Evolutionary conservation across 495 filamentous ascomycete species (phyloP).

Genomic region (Xylaria bambusicola): DNA sequence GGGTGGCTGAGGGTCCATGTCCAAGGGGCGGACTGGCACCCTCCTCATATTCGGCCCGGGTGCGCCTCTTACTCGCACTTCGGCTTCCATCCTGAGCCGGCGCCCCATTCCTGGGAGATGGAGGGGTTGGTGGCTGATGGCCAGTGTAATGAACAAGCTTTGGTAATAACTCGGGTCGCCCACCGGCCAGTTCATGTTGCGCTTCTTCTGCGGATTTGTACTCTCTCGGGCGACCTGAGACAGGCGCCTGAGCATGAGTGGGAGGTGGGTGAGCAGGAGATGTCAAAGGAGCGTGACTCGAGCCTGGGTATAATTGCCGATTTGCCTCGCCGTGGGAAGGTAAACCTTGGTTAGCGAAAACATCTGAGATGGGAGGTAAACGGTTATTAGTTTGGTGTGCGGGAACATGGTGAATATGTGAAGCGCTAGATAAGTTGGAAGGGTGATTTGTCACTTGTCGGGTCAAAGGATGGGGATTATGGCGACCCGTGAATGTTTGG

Average conservation of each 20-base stretch:
- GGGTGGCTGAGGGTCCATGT: conserved; percentile 57
- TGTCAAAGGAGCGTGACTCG: conserved; percentile 77
- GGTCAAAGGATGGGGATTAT: conserved; percentile 77
- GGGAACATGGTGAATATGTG: conserved; percentile 89
- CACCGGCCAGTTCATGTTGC: conserved; percentile 84
- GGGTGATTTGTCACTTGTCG: conserved; percentile 84
- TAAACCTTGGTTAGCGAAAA: conserved; percentile 78
- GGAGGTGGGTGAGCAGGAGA: conserved; percentile 66
- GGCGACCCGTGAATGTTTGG: conserved; percentile 90
- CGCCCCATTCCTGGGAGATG: conserved; percentile 65
- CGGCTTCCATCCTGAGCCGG: conserved; percentile 42
- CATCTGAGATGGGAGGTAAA: conserved; percentile 90
- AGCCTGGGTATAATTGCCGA: conserved; percentile 41
- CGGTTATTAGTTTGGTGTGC: conserved; percentile 89
- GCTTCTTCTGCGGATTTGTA: conserved; percentile 96
- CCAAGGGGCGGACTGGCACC: conserved; percentile 78
- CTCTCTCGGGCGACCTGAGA: conserved; percentile 69
- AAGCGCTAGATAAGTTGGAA: conserved; percentile 80
- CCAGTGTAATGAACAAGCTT: conserved; percentile 94
- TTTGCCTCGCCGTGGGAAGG: conserved; percentile 59
- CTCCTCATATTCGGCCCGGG: conserved; percentile 85
- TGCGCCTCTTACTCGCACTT: conserved; percentile 67
- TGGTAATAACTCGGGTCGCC: conserved; percentile 86
- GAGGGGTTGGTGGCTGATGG: conserved; percentile 86
- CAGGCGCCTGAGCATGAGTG: conserved; percentile 39